Conservation (phyloP, 257 asterid genomes). For the Nicotiana obtusifolia region DNA sequence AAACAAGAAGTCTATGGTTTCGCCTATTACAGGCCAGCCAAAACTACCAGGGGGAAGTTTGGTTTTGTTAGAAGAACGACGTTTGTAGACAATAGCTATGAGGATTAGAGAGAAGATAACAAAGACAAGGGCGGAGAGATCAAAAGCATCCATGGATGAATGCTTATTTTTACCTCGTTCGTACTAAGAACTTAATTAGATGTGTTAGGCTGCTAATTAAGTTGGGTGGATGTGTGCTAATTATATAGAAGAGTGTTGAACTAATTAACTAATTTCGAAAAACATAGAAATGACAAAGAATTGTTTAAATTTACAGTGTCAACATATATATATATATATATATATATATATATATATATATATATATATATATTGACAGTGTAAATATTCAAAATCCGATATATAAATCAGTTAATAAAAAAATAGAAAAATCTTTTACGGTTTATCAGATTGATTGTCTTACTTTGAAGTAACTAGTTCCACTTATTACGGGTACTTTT, state of each 20-base stretch:
- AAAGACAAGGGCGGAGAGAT: not conserved
- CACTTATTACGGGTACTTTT: too few species aligned
- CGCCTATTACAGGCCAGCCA: conserved; percentile 69
- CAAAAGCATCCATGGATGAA: conserved; percentile 30
- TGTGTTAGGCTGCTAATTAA: not conserved
- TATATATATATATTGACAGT: too few species aligned
- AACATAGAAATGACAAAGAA: not conserved
- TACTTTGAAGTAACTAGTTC: too few species aligned
- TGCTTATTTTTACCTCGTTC: not conserved
- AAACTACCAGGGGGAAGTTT: conserved; percentile 68
- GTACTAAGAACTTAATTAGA: not conserved
- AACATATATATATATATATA: too few species aligned
- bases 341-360: too few species aligned
- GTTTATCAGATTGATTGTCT: too few species aligned
- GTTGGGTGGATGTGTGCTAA: not conserved
- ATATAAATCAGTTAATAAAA: too few species aligned
- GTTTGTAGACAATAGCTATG: not conserved
- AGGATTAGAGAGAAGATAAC: conserved; percentile 9
- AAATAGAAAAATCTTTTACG: too few species aligned
- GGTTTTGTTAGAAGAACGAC: not conserved
- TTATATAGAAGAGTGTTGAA: not conserved
- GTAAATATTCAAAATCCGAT: too few species aligned
- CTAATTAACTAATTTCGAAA: not conserved
- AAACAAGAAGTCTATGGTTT: conserved; percentile 42
- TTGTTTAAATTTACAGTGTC: too few species aligned